Base-by-base conservation (phyloP, 176 grass and related monocot genomes). In the Triticum aestivum region DNA sequence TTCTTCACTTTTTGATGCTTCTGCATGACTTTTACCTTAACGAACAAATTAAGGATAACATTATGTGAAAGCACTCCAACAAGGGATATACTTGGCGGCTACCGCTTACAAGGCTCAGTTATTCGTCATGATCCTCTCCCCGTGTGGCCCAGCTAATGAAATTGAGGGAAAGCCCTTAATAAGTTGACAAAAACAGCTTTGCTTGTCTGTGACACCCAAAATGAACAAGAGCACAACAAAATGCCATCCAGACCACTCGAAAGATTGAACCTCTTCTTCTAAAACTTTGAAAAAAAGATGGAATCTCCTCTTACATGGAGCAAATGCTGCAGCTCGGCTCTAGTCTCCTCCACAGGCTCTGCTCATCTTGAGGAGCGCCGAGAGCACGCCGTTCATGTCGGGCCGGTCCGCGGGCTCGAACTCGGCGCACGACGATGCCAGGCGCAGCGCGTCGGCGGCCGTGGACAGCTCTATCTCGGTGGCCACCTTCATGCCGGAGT, bases 381-480 rank as follows among this genome's bases (percentile, higher is more conserved):
- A 92, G 27, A 98, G 88, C 62, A 91, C 96, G 12, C 38, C 72
- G 54, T 87, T 71, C 93, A 98, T 98, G 65, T 94, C 87, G 11
- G 96, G 96, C 66, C 96, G 75, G 24, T 96, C 90, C 3, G 82
- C 90, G 1, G 93, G 91, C 35, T 84, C 64, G 67, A 94, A 96
- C 7, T 79, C 88, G 6, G 92, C 85, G 88, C 96, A 98, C 13
- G 74, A 87, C 35, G 88, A 3, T 1, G 93, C 90, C 82, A 98
- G 23, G 63, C 83, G 63, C 12, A 98, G 83, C 23, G 85, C 90
- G 62, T 79, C 82, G 6, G 73, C 87, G 11, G 88, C 77, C 71
- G 82, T 84, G 65, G 90, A 89, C 79, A 90, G 82, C 63, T 96
- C 93, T 52, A 42, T 35, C 58, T 96, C 88, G 6, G 69, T 88